These are phyloP conservation scores for Proliferodiscus dingleyae DNA, from an alignment of 2,329 filamentous ascomycete species.

Conservation along the genomic window DNA sequence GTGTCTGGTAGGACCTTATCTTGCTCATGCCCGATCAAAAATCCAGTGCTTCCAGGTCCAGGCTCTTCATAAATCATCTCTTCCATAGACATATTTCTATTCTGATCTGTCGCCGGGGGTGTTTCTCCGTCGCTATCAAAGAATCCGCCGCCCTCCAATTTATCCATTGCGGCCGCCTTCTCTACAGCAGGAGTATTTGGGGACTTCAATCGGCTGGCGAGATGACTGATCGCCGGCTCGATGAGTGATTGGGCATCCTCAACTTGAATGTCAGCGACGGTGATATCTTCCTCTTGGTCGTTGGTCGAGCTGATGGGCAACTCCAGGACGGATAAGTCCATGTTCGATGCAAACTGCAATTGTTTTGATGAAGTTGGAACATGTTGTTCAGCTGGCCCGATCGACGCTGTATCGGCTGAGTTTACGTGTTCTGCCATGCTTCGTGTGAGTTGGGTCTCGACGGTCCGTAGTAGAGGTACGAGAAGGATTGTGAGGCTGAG, in stretches of 20 bases:
- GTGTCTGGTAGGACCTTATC: conserved; percentile 21
- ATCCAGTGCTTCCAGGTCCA: background rate
- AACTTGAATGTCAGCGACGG: conserved; percentile 27
- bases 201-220: conserved; percentile 51
- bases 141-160: conserved; percentile 40
- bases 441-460: background rate
- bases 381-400: background rate
- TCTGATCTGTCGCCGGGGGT: conserved; percentile 17
- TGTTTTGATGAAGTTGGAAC: background rate
- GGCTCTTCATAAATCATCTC: background rate
- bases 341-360: background rate
- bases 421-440: background rate
- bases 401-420: background rate
- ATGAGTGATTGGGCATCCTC: conserved; percentile 57
- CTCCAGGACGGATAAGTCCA: conserved; percentile 6
- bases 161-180: conserved; percentile 51
- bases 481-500: background rate
- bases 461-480: background rate
- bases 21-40: background rate
- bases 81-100: background rate
- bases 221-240: conserved; percentile 53
- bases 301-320: conserved; percentile 8
- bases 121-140: conserved; percentile 35
- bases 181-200: conserved; percentile 52
- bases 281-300: conserved; percentile 21